Evolutionary conservation across 106 monocot genomes (phyloP), one percentile per base, ranked within the genome.

Genomic region (Gastrodia elata): DNA sequence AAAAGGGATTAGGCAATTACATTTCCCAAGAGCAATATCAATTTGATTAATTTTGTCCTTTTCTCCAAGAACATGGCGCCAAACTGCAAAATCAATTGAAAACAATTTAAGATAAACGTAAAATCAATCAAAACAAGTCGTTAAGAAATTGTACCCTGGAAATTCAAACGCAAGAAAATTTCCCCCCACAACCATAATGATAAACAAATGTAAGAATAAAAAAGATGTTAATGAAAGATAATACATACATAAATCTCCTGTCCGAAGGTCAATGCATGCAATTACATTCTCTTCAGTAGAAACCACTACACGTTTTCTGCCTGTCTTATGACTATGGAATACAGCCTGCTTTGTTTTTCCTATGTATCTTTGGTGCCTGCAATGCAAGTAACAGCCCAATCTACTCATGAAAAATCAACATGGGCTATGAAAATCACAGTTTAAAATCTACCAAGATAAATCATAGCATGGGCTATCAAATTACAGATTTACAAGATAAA

Each of bases 201-300:
- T 37, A 35, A 69, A 39, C 24, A 8, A 69, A 40, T 35, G 18
- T 32, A 61, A 61, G 32, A 32, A 30, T 61, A 22, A 14, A 18
- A 38, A 2, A 67, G 20, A 18, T 67, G 18, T 67, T 37, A 18
- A 67, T 6, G 7, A 37, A 36, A 37, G 37, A 70, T 38, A 74
- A 1, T 37, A 81, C 98, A 81, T 73, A 98, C 98, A 91, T 75
- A 98, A 89, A 65, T 82, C 88, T 38, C 98, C 98, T 26, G 84
- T 88, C 14, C 98, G 88, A 55, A 98, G 90, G 82, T 98, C 98
- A 75, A 98, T 90, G 68, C 93, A 98, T 40, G 93, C 93, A 74
- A 98, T 84, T 41, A 83, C 88, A 79, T 98, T 98, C 77, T 98
- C 88, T 75, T 93, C 93, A 3, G 98, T 98, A 57, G 91, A 83